Evolutionary conservation across 2,329 filamentous ascomycete species (phyloP).

Genomic region (Verticillium dahliae): DNA sequence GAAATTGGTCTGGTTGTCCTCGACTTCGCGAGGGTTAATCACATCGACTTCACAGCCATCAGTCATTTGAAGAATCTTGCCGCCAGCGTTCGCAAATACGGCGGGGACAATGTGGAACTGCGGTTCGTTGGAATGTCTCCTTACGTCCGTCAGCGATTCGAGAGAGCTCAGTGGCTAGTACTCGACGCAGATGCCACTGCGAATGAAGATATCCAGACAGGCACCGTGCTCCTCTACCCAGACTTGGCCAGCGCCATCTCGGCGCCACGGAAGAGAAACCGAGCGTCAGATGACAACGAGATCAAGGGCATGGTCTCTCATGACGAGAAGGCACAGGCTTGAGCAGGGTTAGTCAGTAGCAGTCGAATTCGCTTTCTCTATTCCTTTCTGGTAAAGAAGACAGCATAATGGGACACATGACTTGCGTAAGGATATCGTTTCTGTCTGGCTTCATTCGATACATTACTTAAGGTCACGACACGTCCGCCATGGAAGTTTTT

Average conservation of each 20-base stretch:
- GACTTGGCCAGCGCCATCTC: not conserved
- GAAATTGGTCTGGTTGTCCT: slow-evolving; percentile 42
- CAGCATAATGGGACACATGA: no score
- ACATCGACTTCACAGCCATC: slow-evolving; percentile 47
- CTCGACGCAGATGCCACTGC: not conserved
- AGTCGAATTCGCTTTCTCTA: no score
- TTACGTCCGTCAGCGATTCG: slow-evolving; percentile 30
- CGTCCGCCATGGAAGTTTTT: no score
- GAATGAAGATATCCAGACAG: not conserved
- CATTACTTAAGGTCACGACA: no score
- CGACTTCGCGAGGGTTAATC: slow-evolving; percentile 44
- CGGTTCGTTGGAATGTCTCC: slow-evolving; percentile 41
- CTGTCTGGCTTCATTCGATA: no score
- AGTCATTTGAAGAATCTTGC: slow-evolving; percentile 40
- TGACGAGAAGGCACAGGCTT: not conserved
- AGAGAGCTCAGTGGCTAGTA: slow-evolving; percentile 26
- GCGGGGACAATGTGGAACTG: slow-evolving; percentile 36
- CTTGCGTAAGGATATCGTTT: no score
- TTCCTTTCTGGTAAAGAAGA: no score
- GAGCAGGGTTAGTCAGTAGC: not conserved
- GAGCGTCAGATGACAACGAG: not conserved
- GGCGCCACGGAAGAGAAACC: not conserved
- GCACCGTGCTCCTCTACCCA: not conserved
- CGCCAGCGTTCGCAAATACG: slow-evolving; percentile 40
- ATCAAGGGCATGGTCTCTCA: not conserved